Base-by-base conservation (phyloP, 2,329 filamentous ascomycete species). In the Aschersonia sp. region DNA sequence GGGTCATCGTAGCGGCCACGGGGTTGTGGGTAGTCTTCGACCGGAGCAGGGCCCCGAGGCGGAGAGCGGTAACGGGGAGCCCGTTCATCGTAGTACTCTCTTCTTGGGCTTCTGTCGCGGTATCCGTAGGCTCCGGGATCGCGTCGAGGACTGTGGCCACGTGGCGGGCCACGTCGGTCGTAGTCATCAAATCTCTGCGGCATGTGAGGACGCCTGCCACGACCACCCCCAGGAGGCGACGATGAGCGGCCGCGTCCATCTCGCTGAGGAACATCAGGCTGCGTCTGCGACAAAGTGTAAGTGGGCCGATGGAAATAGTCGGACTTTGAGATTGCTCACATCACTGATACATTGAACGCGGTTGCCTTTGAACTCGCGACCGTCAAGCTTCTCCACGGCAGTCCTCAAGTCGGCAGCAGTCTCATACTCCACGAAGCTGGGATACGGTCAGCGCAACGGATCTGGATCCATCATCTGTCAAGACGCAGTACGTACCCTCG, bases 341-440 rank as follows among this genome's bases (percentile, higher is more conserved):
- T 96, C 89, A 59, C 87, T 81, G 58, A 85, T 72, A 68, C 92
- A 98, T 55, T 78, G 82, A 56, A 98, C 90, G 55, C 80, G 77
- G 55, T 81, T 80, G 57, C 87, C 88, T 72, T 96, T 96, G 68
- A 97, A 97, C 60, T 95, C 88, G 62, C 81, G 83, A 55, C 81
- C 81, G 64, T 97, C 88, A 53, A 98, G 84, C 68, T 96, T 96
- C 65, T 96, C 88, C 49, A 97, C 87, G 47, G 92, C 92, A 51
- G 83, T 83, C 63, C 86, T 87, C 50, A 98, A 72, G 61, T 98
- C 92, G 55, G 80, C 82, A 50, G 85, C 85, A 52, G 87, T 94
- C 69, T 98, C 92, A 60, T 96, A 98, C 64, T 98, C 92, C 62
- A 98, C 90, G 65, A 96, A 97, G 60, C 90, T 96, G 5, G 9